These are phyloP conservation scores for Lachancea nothofagi DNA, from an alignment of 805 yeast genomes.

Conservation along the genomic window DNA sequence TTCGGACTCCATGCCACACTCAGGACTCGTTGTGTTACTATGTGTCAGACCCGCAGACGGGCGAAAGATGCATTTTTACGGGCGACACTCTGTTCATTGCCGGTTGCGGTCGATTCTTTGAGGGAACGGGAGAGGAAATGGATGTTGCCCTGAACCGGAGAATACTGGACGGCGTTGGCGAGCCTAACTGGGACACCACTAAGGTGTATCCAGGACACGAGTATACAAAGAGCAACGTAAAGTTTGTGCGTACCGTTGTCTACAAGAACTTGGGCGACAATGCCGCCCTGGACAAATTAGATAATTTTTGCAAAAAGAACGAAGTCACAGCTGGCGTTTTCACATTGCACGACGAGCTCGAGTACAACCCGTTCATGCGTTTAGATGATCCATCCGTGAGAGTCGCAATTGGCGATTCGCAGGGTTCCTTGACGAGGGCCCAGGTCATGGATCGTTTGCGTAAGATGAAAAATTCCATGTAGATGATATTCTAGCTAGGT, in stretches of 20 bases:
- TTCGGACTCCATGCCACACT: slow-evolving; percentile 97
- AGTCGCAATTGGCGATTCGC: slow-evolving; percentile 48
- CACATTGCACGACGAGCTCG: slow-evolving; percentile 76
- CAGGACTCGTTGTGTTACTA: slow-evolving; percentile 91
- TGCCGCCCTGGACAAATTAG: slow-evolving; percentile 49
- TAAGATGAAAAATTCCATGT: slow-evolving; percentile 63
- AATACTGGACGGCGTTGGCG: slow-evolving; percentile 55
- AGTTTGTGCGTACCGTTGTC: slow-evolving; percentile 65
- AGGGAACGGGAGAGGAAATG: slow-evolving; percentile 84
- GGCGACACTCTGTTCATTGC: slow-evolving; percentile 93
- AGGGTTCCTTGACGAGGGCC: slow-evolving; percentile 32
- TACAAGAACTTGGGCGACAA: slow-evolving; percentile 36
- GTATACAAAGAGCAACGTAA: slow-evolving; percentile 77
- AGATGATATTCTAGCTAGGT: slow-evolving; percentile 6
- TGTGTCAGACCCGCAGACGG: slow-evolving; percentile 56
- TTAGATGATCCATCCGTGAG: slow-evolving; percentile 58
- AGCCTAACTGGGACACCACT: slow-evolving; percentile 39
- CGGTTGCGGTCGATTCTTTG: slow-evolving; percentile 97
- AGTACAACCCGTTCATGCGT: slow-evolving; percentile 87
- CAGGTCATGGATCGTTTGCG: slow-evolving; percentile 72
- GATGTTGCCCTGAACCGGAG: slow-evolving; percentile 53
- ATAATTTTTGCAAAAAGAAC: slow-evolving; percentile 43
- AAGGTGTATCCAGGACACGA: slow-evolving; percentile 92
- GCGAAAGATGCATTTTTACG: slow-evolving; percentile 74
- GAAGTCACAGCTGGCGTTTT: slow-evolving; percentile 82